Conservation (phyloP, 495 filamentous ascomycete species). For the Paragyromitra xinjiangensis region DNA sequence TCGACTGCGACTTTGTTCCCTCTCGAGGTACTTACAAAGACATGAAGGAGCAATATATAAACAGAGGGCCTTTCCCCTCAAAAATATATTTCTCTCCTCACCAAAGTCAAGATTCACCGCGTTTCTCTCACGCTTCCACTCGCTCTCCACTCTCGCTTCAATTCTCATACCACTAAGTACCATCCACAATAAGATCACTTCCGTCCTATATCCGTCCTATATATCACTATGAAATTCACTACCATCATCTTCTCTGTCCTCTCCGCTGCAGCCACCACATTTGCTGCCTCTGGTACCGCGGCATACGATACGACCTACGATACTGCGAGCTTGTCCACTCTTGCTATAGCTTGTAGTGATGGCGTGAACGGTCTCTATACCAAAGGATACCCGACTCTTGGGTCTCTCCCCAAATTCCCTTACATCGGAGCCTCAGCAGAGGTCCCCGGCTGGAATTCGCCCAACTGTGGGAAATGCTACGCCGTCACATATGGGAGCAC, state of each 20-base stretch:
- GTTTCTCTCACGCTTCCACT: conserved; percentile 1
- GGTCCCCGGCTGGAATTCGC: conserved; percentile 67
- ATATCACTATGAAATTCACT: conserved; percentile 65
- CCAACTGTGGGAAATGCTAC: conserved; percentile 76
- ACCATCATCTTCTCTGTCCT: conserved; percentile 59
- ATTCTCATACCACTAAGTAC: neutral
- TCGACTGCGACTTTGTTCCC: neutral
- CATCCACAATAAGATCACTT: neutral
- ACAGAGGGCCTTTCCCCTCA: neutral
- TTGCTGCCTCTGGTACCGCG: conserved; percentile 26
- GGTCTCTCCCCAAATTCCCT: conserved; percentile 66
- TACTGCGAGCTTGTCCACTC: conserved; percentile 62
- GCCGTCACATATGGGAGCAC: conserved; percentile 66
- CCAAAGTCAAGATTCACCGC: neutral
- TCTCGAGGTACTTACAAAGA: neutral
- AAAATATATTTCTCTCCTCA: conserved; percentile 20
- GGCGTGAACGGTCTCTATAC: conserved; percentile 69
- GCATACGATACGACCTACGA: conserved; percentile 69
- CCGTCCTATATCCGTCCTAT: conserved; percentile 14
- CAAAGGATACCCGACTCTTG: conserved; percentile 58
- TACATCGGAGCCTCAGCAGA: conserved; percentile 70
- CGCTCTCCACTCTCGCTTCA: conserved; percentile 38
- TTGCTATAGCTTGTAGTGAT: conserved; percentile 66
- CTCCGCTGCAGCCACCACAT: conserved; percentile 51
- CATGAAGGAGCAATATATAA: conserved; percentile 30